Evolutionary conservation across 352 stramenopile species (phyloP).

Genomic region (Phytophthora constricta): DNA sequence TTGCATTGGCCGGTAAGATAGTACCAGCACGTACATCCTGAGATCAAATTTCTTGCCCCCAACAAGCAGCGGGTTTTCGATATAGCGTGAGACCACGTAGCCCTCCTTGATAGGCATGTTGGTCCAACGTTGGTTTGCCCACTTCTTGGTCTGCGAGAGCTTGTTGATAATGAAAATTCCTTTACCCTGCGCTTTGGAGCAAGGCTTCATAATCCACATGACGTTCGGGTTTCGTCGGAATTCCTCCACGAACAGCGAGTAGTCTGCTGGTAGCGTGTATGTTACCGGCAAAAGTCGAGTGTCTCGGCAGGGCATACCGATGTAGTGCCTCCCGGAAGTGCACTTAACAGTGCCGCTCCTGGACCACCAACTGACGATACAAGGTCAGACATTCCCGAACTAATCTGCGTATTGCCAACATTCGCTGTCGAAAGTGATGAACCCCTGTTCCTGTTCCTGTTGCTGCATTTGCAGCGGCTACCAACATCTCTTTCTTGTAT

Average conservation of each 20-base stretch:
- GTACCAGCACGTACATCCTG: slow-evolving; percentile 92
- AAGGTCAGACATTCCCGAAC: background rate
- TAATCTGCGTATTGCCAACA: background rate
- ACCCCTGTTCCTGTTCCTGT: background rate
- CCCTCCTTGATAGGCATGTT: slow-evolving; percentile 84
- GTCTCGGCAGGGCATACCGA: slow-evolving; percentile 22
- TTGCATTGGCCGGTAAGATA: slow-evolving; percentile 88
- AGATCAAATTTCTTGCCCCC: slow-evolving; percentile 95
- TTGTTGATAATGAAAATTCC: slow-evolving; percentile 96
- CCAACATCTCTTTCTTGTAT: slow-evolving; percentile 71
- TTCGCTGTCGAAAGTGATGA: background rate
- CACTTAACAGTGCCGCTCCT: background rate
- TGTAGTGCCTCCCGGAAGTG: background rate
- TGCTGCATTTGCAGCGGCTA: slow-evolving; percentile 11
- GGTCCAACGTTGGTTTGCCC: slow-evolving; percentile 73
- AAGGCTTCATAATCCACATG: slow-evolving; percentile 97
- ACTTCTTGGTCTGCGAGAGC: slow-evolving; percentile 92
- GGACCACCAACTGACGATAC: background rate
- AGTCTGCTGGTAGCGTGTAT: slow-evolving; percentile 94
- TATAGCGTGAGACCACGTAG: slow-evolving; percentile 92
- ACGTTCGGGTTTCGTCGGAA: slow-evolving; percentile 84
- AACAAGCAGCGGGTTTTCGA: slow-evolving; percentile 89
- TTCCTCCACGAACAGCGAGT: slow-evolving; percentile 94
- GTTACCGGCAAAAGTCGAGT: slow-evolving; percentile 90
- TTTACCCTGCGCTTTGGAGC: slow-evolving; percentile 89